Evolutionary conservation across 768 basidiomycete genomes (phyloP).

Genomic region (Tulasnella sp.): DNA sequence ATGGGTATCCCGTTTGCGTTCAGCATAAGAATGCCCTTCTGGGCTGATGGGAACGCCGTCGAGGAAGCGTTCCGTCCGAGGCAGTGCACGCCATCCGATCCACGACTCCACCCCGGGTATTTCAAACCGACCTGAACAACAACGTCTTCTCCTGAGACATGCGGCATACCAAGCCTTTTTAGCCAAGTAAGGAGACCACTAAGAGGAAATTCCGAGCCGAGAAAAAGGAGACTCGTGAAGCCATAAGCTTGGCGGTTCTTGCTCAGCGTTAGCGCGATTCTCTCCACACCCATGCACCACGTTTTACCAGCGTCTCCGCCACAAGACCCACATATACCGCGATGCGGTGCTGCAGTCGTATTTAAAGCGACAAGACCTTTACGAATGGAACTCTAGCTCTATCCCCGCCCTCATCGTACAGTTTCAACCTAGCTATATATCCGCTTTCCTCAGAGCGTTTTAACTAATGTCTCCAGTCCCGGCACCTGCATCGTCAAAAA

Average conservation of each 20-base stretch:
- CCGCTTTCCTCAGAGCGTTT: too few species aligned
- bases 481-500: background rate
- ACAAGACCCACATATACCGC: background rate
- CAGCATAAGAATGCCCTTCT: background rate
- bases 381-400: too few species aligned
- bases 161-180: background rate
- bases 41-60: background rate
- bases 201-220: background rate
- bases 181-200: background rate
- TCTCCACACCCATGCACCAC: background rate
- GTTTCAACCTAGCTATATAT: background rate
- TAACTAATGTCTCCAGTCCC: background rate
- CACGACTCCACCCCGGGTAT: background rate
- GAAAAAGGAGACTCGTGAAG: background rate
- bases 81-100: background rate
- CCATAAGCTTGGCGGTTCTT: background rate
- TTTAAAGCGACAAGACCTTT: background rate
- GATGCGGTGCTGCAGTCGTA: background rate
- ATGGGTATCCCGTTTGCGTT: background rate
- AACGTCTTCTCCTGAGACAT: background rate
- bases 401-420: too few species aligned
- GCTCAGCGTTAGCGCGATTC: background rate
- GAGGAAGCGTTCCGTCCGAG: background rate
- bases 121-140: background rate
- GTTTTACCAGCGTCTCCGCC: background rate